Base-by-base conservation (phyloP, 768 basidiomycete genomes). In the Hortiboletus flavorubellus region DNA sequence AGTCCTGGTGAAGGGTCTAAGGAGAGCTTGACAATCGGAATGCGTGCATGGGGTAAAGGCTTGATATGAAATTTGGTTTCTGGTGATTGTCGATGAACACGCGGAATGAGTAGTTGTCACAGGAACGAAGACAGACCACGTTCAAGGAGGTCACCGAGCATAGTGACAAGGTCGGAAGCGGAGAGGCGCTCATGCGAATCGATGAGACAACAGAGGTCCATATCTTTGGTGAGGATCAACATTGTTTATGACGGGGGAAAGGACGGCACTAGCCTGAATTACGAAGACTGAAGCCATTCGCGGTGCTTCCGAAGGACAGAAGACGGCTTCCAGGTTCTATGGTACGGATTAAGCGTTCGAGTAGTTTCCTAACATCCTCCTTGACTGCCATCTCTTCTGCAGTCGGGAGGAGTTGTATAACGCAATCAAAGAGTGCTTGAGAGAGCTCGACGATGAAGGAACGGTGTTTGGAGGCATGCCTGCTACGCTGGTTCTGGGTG, bases 11-110 rank as follows among this genome's bases (percentile, higher is more conserved):
- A 90, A 16, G 92, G 91, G 68, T 92, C 87, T 26, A 98, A 82
- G 23, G 91, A 93, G 51, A 99, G 80, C 76, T 99, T 99, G 67
- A 99, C 93, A 68, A 99, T 99, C 34, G 96, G 96, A 78, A 98
- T 98, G 64, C 96, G 89, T 11, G 96, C 96, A 74, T 94, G 90
- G 10, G 96, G 95, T 23, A 99, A 78, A 11, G 93, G 88, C 72
- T 98, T 98, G 76, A 98, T 95, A 67, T 89, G 85, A 68, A 96
- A 95, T 70, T 94, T 94, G 37, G 93, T 95, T 76, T 97, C 93
- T 94, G 51, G 44, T 26, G 30, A 31, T 33, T n/a, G 37, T n/a
- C 6, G 33, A 45, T 59, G 50, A 65, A 59, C 58, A 56, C 39
- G 54, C 51, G 42, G 48, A 59, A 15, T 31, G 49, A 34, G 31